Evolutionary conservation across 352 stramenopile species (phyloP).

Genomic region (Globisporangium mamillatum): DNA sequence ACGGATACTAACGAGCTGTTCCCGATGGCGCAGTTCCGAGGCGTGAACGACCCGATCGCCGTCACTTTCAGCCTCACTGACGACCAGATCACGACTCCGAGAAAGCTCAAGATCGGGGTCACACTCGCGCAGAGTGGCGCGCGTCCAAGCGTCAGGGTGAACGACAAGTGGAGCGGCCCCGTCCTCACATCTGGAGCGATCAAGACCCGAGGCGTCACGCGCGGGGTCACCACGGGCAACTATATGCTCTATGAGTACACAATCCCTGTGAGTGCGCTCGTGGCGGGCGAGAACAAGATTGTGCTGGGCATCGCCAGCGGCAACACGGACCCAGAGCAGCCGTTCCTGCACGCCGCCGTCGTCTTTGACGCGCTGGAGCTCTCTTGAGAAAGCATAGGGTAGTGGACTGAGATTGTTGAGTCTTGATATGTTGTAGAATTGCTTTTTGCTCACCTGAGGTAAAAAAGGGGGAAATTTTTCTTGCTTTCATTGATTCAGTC

Average conservation of each 20-base stretch:
- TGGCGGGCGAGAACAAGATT: conserved; percentile 36
- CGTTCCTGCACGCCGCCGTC: conserved; percentile 37
- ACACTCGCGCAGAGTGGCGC: conserved; percentile 33
- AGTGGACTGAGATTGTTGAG: too few relatives aligned
- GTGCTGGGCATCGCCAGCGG: conserved; percentile 41
- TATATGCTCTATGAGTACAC: conserved; percentile 52
- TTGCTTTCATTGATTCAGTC: too few relatives aligned
- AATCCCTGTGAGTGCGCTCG: conserved; percentile 36
- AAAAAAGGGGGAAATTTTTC: too few relatives aligned
- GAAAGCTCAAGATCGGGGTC: conserved; percentile 39
- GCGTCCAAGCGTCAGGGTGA: conserved; percentile 30
- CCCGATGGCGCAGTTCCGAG: conserved; percentile 45
- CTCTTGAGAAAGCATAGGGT: conserved; percentile 16
- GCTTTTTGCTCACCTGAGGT: too few relatives aligned
- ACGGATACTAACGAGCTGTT: conserved; percentile 26
- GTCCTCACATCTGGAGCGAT: conserved; percentile 29
- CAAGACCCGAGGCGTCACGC: conserved; percentile 46
- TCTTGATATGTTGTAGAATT: too few relatives aligned
- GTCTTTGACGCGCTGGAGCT: conserved; percentile 55
- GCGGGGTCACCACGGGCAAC: conserved; percentile 39
- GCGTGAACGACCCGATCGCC: conserved; percentile 38
- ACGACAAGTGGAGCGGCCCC: conserved; percentile 39
- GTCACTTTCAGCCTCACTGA: conserved; percentile 33
- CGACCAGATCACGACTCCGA: conserved; percentile 19
- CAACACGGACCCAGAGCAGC: conserved; percentile 32